Evolutionary conservation across 305 asterid species (phyloP).

Genomic region (Rubia occidens): DNA sequence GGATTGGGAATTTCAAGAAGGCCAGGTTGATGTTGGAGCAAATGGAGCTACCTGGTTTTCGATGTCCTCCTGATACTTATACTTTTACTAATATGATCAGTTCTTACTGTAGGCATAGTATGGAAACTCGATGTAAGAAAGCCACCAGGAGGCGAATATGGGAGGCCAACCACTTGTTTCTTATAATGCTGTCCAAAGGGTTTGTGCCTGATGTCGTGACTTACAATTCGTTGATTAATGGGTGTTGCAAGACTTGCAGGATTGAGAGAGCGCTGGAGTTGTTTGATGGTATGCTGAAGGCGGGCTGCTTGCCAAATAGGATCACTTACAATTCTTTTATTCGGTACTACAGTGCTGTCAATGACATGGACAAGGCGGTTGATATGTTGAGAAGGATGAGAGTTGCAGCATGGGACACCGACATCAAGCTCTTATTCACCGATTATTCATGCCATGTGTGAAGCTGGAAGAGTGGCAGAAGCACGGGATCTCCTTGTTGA

Average conservation of each 20-base stretch:
- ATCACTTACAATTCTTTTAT: constrained; percentile 3
- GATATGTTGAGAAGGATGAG: constrained; percentile 4
- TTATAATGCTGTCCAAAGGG: neutral
- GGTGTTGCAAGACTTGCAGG: constrained; percentile 2
- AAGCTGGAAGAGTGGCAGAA: constrained; percentile 1
- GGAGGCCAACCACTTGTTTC: constrained; percentile 4
- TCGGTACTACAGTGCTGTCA: neutral
- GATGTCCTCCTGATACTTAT: constrained; percentile 1
- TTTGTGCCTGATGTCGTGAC: constrained; percentile 1
- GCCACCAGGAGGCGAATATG: constrained; percentile 7
- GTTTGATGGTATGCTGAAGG: neutral
- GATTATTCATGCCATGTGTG: constrained; percentile 3
- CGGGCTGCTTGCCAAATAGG: neutral
- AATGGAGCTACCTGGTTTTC: constrained; percentile 4
- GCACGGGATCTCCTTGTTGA: neutral
- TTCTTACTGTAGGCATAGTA: constrained; percentile 2
- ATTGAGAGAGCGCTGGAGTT: constrained; percentile 5
- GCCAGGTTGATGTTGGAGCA: constrained; percentile 2
- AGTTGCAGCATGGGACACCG: neutral
- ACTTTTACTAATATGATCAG: constrained; percentile 5
- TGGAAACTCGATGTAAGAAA: neutral
- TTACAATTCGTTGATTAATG: constrained; percentile 1
- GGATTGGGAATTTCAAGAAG: constrained; percentile 1
- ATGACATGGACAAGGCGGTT: constrained; percentile 2
- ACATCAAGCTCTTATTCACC: constrained; percentile 6